Evolutionary conservation across 1,284 basidiomycete genomes (phyloP).

Genomic region (Chalciporus sp.): DNA sequence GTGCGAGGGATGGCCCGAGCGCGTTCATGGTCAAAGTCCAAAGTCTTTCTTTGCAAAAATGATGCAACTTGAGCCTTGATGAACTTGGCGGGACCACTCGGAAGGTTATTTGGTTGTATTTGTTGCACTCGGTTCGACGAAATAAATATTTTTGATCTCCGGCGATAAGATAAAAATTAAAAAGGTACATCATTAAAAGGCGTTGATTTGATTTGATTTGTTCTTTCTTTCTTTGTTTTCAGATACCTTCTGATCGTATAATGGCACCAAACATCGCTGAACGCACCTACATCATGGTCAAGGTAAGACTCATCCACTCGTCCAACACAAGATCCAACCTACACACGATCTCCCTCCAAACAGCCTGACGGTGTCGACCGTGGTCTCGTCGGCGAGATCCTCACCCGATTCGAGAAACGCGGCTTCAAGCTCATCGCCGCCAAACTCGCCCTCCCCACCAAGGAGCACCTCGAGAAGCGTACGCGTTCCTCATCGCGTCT

Average conservation of each 20-base stretch:
- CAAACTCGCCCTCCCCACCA: constrained; percentile 79
- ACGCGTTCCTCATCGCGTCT: constrained; percentile 21
- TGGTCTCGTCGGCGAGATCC: constrained; percentile 92
- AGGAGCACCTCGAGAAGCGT: constrained; percentile 88
- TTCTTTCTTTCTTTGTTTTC: constrained; percentile 35
- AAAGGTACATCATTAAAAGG: no score
- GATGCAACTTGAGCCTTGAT: constrained; percentile 2
- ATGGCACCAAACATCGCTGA: constrained; percentile 49
- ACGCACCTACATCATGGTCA: constrained; percentile 91
- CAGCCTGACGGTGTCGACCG: constrained; percentile 98
- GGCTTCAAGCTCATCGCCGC: constrained; percentile 94
- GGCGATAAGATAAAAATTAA: constrained; percentile 32
- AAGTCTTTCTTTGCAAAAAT: not conserved
- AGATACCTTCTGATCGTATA: constrained; percentile 46
- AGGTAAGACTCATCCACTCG: constrained; percentile 47
- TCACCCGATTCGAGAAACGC: constrained; percentile 90
- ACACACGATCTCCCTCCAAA: constrained; percentile 9
- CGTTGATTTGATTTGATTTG: not conserved
- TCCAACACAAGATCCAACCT: not conserved
- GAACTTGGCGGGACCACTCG: constrained; percentile 19
- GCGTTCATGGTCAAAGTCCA: constrained; percentile 51
- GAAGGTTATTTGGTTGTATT: constrained; percentile 38
- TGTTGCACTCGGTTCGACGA: constrained; percentile 16
- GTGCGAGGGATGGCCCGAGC: constrained; percentile 79
- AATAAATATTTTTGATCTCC: constrained; percentile 9